phyloP scores from a whole-genome alignment of 768 basidiomycete species.

The Trametes elegans region DNA sequence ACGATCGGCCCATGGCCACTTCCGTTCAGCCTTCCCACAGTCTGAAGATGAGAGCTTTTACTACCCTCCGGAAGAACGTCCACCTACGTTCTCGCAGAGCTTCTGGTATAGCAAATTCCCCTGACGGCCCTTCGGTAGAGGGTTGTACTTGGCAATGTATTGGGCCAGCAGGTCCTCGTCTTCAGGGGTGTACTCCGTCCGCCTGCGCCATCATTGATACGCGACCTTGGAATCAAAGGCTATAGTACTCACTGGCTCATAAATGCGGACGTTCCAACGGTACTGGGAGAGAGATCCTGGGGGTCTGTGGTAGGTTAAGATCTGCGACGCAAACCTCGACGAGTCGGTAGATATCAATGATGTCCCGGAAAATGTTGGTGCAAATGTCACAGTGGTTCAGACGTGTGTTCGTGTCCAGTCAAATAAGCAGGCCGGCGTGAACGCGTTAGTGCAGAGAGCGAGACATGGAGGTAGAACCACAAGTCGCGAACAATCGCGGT shows the following conservation, averaged over 20 bases:
- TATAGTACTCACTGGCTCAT: too few relatives aligned
- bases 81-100: slow-evolving; percentile 24
- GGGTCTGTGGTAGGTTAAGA: too few relatives aligned
- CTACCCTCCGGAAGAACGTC: not conserved
- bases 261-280: too few relatives aligned
- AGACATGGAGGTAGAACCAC: not conserved
- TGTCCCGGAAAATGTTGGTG: too few relatives aligned
- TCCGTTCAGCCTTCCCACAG: slow-evolving; percentile 1
- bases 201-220: not conserved
- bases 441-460: too few relatives aligned
- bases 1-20: slow-evolving; percentile 21
- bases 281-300: too few relatives aligned
- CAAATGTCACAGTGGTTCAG: too few relatives aligned
- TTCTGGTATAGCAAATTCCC: slow-evolving; percentile 23
- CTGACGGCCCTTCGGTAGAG: slow-evolving; percentile 12
- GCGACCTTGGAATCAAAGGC: not conserved
- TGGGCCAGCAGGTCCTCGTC: slow-evolving; percentile 20
- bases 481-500: not conserved
- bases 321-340: too few relatives aligned
- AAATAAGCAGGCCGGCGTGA: too few relatives aligned
- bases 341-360: too few relatives aligned
- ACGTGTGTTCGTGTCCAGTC: too few relatives aligned
- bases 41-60: not conserved
- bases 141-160: slow-evolving; percentile 27
- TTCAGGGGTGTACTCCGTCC: slow-evolving; percentile 10